Evolutionary conservation across 768 basidiomycete species (phyloP).

Genomic region (Chalciporus pseudorubinellus): DNA sequence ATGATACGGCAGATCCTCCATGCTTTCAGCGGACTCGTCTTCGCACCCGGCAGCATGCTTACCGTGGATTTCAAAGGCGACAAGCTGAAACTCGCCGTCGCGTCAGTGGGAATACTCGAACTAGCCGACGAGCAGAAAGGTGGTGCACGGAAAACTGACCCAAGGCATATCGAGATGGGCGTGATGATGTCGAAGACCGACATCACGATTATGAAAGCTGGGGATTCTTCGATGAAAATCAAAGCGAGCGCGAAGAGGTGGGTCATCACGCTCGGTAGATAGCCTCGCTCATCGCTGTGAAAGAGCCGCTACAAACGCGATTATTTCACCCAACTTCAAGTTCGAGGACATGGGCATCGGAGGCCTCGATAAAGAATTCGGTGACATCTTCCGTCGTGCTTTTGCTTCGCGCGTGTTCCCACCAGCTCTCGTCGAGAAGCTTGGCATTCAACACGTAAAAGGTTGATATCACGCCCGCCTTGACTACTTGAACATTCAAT

Average conservation of each 20-base stretch:
- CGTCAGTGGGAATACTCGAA: conserved; percentile 56
- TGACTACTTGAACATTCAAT: neutral
- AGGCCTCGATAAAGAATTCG: conserved; percentile 92
- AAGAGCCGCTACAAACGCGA: conserved; percentile 90
- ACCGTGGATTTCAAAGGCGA: conserved; percentile 89
- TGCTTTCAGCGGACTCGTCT: conserved; percentile 69
- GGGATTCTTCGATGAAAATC: conserved; percentile 78
- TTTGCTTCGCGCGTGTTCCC: conserved; percentile 99
- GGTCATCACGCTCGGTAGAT: conserved; percentile 14
- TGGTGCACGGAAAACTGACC: conserved; percentile 31
- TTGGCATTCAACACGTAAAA: conserved; percentile 98
- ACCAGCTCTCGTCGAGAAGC: conserved; percentile 91
- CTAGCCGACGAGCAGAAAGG: conserved; percentile 59
- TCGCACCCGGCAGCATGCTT: conserved; percentile 66
- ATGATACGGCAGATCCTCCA: conserved; percentile 73
- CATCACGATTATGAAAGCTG: conserved; percentile 82
- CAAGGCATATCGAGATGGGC: conserved; percentile 48
- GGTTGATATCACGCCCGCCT: conserved; percentile 45
- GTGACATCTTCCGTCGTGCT: conserved; percentile 95
- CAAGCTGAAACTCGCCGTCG: conserved; percentile 70
- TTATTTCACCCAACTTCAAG: conserved; percentile 97
- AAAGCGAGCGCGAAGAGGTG: conserved; percentile 91
- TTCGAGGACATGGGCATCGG: conserved; percentile 99
- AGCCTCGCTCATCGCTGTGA: conserved; percentile 1
- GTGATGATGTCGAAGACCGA: conserved; percentile 92